Evolutionary conservation across 2,329 filamentous ascomycete species (phyloP), one percentile per base, ranked within the genome.

Genomic region (Fulvia fulva): DNA sequence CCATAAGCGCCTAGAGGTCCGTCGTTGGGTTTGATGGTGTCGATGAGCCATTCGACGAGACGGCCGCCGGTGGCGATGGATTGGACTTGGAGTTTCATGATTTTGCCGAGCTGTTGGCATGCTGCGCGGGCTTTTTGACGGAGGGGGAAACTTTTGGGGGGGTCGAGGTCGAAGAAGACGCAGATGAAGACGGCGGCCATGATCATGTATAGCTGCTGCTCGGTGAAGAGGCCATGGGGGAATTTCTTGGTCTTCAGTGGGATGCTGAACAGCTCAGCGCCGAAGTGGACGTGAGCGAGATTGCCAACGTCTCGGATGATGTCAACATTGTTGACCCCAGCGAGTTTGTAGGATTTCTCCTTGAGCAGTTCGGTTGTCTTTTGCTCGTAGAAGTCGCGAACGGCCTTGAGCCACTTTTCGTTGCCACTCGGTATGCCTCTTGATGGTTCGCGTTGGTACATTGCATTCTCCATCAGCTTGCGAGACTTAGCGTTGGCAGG

Each of bases 111-210:
- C 32, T 75, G 63, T 49, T 81, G 76, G 3, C 78, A 78, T 2
- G 78, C 77, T 32, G 73, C 71, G 28, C 75, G 73, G 3, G 80
- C 78, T 47, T 78, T 75, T 60, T 81, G 71, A 49, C 80, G 77
- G 4, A 84, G 72, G 8, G 77, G 75, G 67, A 83, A 83, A 0
- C 77, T 80, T 41, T 78, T 77, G 1, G 76, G 76, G n/a, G 77
- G 74, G 61, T 83, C 80, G 22, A 78, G 74, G 64, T 83, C 80
- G 65, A 81, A 81, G 73, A 83, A 83, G 62, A 82, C 77, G 53
- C 77, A 76, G 16, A 78, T 76, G 65, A 83, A 83, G 30, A 83
- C 76, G 28, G 77, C 72, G 5, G 79, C 75, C 73, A 83, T 76
- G 63, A 84, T 75, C 56, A 80, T 71, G 63, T 83, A 82, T 14